Evolutionary conservation across 345 rosid species (phyloP).

Genomic region (Salix purpurea): DNA sequence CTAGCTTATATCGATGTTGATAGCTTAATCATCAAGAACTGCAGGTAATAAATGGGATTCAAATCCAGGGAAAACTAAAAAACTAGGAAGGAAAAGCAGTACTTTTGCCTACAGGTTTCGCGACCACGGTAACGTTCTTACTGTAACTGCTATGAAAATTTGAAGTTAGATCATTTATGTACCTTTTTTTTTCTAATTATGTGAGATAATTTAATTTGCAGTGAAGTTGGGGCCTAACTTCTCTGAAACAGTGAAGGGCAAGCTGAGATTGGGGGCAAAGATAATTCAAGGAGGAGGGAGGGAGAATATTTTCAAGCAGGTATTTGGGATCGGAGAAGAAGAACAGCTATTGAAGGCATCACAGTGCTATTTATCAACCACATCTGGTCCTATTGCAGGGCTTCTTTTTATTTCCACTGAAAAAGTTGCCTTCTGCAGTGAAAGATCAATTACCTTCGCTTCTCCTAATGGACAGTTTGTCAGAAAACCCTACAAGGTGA

Average conservation of each 20-base stretch:
- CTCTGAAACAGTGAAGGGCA: slow-evolving; percentile 30
- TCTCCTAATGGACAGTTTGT: slow-evolving; percentile 34
- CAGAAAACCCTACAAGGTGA: slow-evolving; percentile 48
- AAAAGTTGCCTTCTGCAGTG: slow-evolving; percentile 27
- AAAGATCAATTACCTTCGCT: slow-evolving; percentile 20
- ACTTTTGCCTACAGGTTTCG: too few relatives aligned
- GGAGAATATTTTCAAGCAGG: slow-evolving; percentile 31
- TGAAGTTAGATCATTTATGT: too few relatives aligned
- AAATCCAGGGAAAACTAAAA: too few relatives aligned
- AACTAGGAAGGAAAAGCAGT: too few relatives aligned
- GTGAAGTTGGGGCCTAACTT: slow-evolving; percentile 45
- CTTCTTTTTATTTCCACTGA: slow-evolving; percentile 42
- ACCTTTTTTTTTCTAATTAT: too few relatives aligned
- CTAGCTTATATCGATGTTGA: too few relatives aligned
- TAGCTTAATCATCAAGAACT: too few relatives aligned
- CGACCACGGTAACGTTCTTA: too few relatives aligned
- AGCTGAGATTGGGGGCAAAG: slow-evolving; percentile 24
- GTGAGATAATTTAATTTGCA: slow-evolving; percentile 11
- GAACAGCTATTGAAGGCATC: slow-evolving; percentile 49
- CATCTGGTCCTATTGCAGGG: slow-evolving; percentile 54
- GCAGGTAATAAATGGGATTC: too few relatives aligned
- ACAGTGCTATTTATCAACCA: slow-evolving; percentile 56
- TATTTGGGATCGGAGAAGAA: slow-evolving; percentile 39
- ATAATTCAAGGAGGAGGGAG: slow-evolving; percentile 23
- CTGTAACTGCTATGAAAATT: too few relatives aligned